A percentile compares a stretch with the other conserved stretches of the same genome.
Evolutionary conservation across 306 rosid species (phyloP).

Genomic region (Glycyrrhiza uralensis): DNA sequence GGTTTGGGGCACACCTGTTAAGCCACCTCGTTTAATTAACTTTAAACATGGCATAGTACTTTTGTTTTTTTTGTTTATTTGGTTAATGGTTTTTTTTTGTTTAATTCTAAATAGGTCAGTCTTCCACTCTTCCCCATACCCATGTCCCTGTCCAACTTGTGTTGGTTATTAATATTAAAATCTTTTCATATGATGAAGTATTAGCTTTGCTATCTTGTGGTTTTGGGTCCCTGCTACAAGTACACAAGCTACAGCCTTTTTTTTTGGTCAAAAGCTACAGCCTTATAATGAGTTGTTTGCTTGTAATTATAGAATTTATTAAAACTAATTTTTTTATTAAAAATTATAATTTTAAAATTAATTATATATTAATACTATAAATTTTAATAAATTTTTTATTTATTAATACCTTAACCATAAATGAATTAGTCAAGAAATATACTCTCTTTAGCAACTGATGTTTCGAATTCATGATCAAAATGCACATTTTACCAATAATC

Average conservation of each 20-base stretch:
- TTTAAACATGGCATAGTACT: background rate
- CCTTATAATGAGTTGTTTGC: too few species aligned
- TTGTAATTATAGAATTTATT: too few species aligned
- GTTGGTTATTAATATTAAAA: background rate
- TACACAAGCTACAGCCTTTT: too few species aligned
- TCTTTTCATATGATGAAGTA: too few species aligned
- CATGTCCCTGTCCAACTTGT: conserved; percentile 24
- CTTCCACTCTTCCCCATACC: background rate
- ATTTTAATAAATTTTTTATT: too few species aligned
- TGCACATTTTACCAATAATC: background rate
- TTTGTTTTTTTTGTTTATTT: background rate
- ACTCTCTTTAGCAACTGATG: background rate
- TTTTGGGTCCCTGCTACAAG: too few species aligned
- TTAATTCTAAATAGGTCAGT: background rate
- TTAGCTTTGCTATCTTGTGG: too few species aligned
- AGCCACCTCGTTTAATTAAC: background rate
- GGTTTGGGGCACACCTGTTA: conserved; percentile 26
- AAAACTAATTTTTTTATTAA: too few species aligned
- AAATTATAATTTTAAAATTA: too few species aligned
- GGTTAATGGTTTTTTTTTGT: background rate
- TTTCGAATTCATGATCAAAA: background rate
- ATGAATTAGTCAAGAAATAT: background rate
- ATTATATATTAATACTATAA: too few species aligned
- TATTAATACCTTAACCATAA: background rate
- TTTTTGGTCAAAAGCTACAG: too few species aligned